Base-by-base conservation (phyloP, 169 alveolate species). In the Eimeria praecox region DNA sequence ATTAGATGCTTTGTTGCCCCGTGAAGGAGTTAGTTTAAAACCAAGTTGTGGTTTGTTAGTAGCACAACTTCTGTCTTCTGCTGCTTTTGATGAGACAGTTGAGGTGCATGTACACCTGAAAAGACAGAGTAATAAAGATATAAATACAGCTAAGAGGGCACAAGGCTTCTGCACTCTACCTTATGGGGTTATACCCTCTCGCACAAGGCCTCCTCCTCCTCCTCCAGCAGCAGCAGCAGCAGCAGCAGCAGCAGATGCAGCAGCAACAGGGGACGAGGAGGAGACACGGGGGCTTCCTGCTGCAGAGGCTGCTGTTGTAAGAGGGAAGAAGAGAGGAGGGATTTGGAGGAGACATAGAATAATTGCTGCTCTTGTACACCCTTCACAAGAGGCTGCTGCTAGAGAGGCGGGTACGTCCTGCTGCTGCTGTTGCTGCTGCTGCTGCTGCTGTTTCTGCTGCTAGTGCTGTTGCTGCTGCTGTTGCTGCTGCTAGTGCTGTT, bases 91-190 rank as follows among this genome's bases (percentile, higher is more conserved):
- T 33, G 95, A 90, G 33, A 71, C 95, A 1, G 75, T 90, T 2
- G 95, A 90, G 71, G 73, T 90, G 88, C 95, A 90, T 49, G 95
- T 71, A 49, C 95, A 90, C 87, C 88, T 90, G 89, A 90, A 90
- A 14, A 44, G 40, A 27, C n/a, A 85, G n/a, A 46, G 59, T 18
- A 73, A 71, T 3, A 52, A 52, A 35, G 75, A 35, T 10, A 38
- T 56, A 20, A 49, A 14, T 27, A 30, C 75, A 35, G 18, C 82
- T 8, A 64, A 52, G 56, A 20, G 87, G 35, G 88, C 69, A 10
- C 52, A 66, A 38, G 95, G 95, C 8, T 90, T 49, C 54, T 87
- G 64, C 33, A 46, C 87, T n/a, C 88, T 90, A 46, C 95, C 95
- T 4, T 86, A 90, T 38, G 95, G 95, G 14, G 66, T 73, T 27